Base-by-base conservation (phyloP, 768 basidiomycete genomes). In the Boletus bicolor region DNA sequence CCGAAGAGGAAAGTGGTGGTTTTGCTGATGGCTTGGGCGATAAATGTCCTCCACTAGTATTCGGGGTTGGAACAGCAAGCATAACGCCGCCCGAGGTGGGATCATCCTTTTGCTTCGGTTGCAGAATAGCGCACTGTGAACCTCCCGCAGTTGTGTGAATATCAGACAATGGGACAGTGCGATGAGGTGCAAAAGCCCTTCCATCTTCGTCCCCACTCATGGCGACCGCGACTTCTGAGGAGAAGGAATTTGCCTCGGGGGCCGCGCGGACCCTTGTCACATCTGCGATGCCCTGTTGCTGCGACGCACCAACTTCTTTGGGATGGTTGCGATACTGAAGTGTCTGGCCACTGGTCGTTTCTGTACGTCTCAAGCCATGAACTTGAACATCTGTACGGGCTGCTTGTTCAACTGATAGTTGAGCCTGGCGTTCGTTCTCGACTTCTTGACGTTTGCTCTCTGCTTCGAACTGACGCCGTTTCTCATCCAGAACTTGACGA, bases 221-320 rank as follows among this genome's bases (percentile, higher is more conserved):
- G n/a, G 24, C 5, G 10, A 24, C 26, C 3, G 14, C 34, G n/a
- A 28, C 19, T n/a, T 34, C 52, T 35, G 49, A 12, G 7, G 49
- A 7, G 15, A 28, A 11, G 12, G 36, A 21, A 38, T 39, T 49
- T n/a, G 51, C 49, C 43, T 59, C 44, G 24, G 36, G 42, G 51
- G 69, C 56, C 17, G 67, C 63, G 34, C 57, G 63, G n/a, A 73
- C 69, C 44, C 58, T 65, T 12, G 62, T 53, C 7, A 66, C 63
- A 44, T 74, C 68, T 8, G 63, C 44, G 43, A 52, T 68, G 10
- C 64, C 65, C 34, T 64, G 73, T 41, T 62, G 67, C 56, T 73
- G 74, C 15, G 21, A 51, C 7, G 52, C 28, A 28, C 17, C 17
- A 15, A 34, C 38, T 21, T 44, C 50, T 48, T 48, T 44, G 2